These are phyloP conservation scores for Hansfordia pulvinata DNA, from an alignment of 2,329 filamentous ascomycete species.

Conservation along the genomic window DNA sequence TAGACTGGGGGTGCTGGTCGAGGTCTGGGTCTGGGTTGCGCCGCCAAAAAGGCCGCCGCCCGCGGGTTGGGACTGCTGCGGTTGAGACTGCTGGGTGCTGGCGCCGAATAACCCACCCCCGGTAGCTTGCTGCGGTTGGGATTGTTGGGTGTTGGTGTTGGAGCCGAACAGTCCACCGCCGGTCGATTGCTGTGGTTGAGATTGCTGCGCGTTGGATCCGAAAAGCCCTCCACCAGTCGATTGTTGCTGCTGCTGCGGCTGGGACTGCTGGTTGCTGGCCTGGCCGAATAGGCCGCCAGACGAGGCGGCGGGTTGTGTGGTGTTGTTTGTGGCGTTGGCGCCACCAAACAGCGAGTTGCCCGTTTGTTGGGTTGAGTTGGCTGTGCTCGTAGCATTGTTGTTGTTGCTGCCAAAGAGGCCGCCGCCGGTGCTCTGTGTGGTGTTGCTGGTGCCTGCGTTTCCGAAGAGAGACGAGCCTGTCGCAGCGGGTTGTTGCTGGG, in stretches of 20 bases:
- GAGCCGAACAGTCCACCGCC: conserved; percentile 13
- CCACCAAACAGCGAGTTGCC: too few species aligned
- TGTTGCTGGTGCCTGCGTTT: conserved; percentile 8
- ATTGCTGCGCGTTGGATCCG: too few species aligned
- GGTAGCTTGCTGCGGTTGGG: conserved; percentile 10
- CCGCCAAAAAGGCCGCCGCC: conserved; percentile 13
- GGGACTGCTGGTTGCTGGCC: conserved; percentile 3
- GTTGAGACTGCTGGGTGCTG: background rate
- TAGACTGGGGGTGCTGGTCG: conserved; percentile 1
- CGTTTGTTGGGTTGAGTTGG: conserved; percentile 14
- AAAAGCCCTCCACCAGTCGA: conserved; percentile 18
- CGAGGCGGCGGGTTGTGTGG: too few species aligned
- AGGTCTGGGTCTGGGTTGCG: conserved; percentile 1
- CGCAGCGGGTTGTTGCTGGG: conserved; percentile 7
- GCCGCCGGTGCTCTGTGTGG: conserved; percentile 4
- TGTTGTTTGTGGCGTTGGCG: too few species aligned
- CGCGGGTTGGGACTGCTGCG: conserved; percentile 5
- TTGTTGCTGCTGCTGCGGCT: conserved; percentile 5
- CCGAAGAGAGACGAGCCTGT: conserved; percentile 8
- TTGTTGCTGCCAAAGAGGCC: conserved; percentile 17
- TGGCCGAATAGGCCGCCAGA: conserved; percentile 12
- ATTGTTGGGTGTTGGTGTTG: conserved; percentile 1
- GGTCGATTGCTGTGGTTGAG: conserved; percentile 8
- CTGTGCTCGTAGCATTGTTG: conserved; percentile 9
- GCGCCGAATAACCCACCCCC: conserved; percentile 9